These are phyloP conservation scores for Chenopodium album DNA, from an alignment of 148 eudicot genomes.

Conservation along the genomic window DNA sequence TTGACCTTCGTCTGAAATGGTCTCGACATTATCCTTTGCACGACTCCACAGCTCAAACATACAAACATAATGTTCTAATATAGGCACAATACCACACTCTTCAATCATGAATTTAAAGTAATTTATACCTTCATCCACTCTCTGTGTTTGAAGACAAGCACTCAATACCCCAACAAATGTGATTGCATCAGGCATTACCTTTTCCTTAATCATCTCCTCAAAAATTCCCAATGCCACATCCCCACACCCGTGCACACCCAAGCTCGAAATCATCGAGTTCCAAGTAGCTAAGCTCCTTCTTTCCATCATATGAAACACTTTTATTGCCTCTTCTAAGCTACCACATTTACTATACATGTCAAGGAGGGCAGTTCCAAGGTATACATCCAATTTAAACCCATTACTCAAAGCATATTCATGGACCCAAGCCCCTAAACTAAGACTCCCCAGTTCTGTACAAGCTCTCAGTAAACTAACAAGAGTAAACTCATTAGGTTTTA, in stretches of 20 bases:
- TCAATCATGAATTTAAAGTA: constrained; percentile 49
- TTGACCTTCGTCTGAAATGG: neutral
- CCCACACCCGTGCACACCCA: constrained; percentile 68
- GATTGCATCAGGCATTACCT: constrained; percentile 56
- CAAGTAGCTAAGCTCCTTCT: constrained; percentile 56
- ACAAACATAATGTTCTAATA: constrained; percentile 46
- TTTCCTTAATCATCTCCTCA: constrained; percentile 42
- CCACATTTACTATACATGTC: constrained; percentile 86
- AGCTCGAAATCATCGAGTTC: constrained; percentile 70
- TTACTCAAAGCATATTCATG: constrained; percentile 59
- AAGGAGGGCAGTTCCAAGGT: constrained; percentile 64
- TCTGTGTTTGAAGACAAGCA: constrained; percentile 54
- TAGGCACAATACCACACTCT: constrained; percentile 46
- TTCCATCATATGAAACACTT: constrained; percentile 53
- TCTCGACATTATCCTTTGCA: constrained; percentile 18
- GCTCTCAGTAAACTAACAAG: constrained; percentile 56
- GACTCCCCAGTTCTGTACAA: constrained; percentile 53
- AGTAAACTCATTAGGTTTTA: constrained; percentile 59
- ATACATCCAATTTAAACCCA: constrained; percentile 46
- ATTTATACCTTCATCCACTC: constrained; percentile 36
- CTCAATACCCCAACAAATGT: constrained; percentile 62
- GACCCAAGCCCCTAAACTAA: constrained; percentile 52
- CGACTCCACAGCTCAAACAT: constrained; percentile 45
- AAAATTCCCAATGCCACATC: constrained; percentile 53
- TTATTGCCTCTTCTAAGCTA: constrained; percentile 49